Evolutionary conservation across 1,284 basidiomycete species (phyloP).

Genomic region (Baeospora myosura): DNA sequence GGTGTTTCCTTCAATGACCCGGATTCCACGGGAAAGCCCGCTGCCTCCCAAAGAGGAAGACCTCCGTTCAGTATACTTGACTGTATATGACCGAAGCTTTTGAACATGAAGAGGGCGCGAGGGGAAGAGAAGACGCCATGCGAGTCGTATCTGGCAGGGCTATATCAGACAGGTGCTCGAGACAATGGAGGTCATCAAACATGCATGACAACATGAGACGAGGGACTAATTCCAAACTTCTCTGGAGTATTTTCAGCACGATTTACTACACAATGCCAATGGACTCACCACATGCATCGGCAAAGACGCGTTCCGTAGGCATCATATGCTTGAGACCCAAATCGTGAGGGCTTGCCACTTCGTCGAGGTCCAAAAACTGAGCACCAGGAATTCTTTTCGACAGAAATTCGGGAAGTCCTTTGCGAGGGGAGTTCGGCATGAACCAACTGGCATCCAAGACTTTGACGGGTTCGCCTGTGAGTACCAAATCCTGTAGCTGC

Average conservation of each 20-base stretch:
- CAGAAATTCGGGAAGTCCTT: constrained; percentile 57
- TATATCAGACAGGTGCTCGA: constrained; percentile 22
- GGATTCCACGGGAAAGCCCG: constrained; percentile 60
- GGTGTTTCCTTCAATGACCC: constrained; percentile 26
- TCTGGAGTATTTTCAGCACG: constrained; percentile 41
- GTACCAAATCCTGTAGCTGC: constrained; percentile 33
- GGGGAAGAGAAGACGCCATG: constrained; percentile 86
- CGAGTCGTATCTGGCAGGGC: constrained; percentile 65
- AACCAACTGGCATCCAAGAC: constrained; percentile 80
- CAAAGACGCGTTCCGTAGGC: constrained; percentile 70
- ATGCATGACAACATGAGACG: constrained; percentile 79
- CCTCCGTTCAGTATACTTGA: constrained; percentile 88
- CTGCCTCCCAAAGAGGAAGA: constrained; percentile 75
- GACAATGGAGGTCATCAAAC: constrained; percentile 16
- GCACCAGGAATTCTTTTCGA: constrained; percentile 69
- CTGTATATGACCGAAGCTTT: constrained; percentile 77
- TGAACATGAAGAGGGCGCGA: constrained; percentile 88
- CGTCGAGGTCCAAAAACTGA: constrained; percentile 79
- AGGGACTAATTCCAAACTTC: constrained; percentile 65
- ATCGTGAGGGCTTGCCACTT: constrained; percentile 60
- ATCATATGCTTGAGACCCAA: constrained; percentile 92
- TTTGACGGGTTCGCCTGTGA: constrained; percentile 31
- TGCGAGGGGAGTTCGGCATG: constrained; percentile 77
- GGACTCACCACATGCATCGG: constrained; percentile 67
- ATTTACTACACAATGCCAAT: constrained; percentile 4